A percentile compares a stretch with the other conserved stretches of the same genome.
These are phyloP conservation scores for Alternaria arbusti DNA, from an alignment of 2,329 filamentous ascomycete genomes.

Conservation along the genomic window DNA sequence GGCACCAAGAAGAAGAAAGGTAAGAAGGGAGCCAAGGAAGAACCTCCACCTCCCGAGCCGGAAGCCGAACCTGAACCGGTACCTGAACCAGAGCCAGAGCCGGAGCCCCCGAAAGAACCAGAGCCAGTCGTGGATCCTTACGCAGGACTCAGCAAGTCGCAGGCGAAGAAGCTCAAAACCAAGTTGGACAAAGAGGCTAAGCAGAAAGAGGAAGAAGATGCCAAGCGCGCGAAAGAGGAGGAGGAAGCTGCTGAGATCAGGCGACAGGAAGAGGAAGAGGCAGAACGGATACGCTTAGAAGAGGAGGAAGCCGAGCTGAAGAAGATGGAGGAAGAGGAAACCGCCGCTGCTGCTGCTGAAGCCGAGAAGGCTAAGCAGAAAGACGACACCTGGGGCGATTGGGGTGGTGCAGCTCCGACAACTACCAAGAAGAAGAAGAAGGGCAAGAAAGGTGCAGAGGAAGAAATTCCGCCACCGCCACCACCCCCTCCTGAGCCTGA, in stretches of 20 bases:
- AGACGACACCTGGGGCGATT: slow-evolving; percentile 45
- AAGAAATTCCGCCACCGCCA: slow-evolving; percentile 31
- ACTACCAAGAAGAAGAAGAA: slow-evolving; percentile 43
- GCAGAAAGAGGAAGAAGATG: slow-evolving; percentile 25
- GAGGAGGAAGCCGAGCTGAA: slow-evolving; percentile 34
- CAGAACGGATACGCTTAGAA: slow-evolving; percentile 32
- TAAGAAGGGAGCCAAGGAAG: slow-evolving; percentile 31
- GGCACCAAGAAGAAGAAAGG: slow-evolving; percentile 40
- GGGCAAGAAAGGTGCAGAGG: slow-evolving; percentile 37
- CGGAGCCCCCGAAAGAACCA: slow-evolving; percentile 31
- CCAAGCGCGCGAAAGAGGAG: slow-evolving; percentile 26
- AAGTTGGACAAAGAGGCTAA: slow-evolving; percentile 45
- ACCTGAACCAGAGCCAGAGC: slow-evolving; percentile 2
- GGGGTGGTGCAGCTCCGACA: slow-evolving; percentile 33
- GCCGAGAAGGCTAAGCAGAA: slow-evolving; percentile 36
- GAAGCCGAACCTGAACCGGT: slow-evolving; percentile 21
- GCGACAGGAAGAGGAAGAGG: slow-evolving; percentile 32
- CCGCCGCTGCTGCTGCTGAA: slow-evolving; percentile 28
- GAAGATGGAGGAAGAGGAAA: slow-evolving; percentile 32
- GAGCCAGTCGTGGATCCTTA: slow-evolving; percentile 49
- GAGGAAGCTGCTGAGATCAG: slow-evolving; percentile 29
- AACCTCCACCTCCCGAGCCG: slow-evolving; percentile 24
- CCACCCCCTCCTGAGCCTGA: slow-evolving; percentile 46
- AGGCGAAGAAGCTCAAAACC: slow-evolving; percentile 39
- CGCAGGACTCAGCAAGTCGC: slow-evolving; percentile 36